Percentiles rank a stretch among this genome's conserved stretches.
These are phyloP conservation scores for Liriodendron chinense DNA, from an alignment of 164 flowering plant species.

Conservation along the genomic window DNA sequence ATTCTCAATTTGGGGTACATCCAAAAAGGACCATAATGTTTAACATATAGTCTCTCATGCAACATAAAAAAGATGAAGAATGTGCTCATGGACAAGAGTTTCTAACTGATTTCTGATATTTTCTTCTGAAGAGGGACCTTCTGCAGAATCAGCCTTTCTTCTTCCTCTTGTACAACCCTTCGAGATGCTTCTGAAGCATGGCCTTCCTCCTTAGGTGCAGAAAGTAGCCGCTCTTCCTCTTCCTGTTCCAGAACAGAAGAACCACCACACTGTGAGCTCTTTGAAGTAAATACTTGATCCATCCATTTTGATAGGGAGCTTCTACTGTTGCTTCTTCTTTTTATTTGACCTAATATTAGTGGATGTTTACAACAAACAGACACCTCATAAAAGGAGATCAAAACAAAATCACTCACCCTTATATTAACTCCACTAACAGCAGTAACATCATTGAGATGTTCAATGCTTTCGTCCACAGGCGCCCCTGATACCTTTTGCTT, in stretches of 20 bases:
- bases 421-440: conserved; percentile 96
- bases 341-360: no score
- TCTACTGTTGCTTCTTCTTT: neutral
- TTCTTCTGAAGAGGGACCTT: conserved; percentile 75
- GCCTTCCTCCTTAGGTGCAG: conserved; percentile 82
- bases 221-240: conserved; percentile 91
- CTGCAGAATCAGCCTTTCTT: conserved; percentile 80
- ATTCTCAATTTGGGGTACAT: no score
- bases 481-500: conserved; percentile 88
- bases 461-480: conserved; percentile 82
- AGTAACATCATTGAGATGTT: conserved; percentile 98
- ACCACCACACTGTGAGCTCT: neutral
- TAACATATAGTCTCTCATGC: no score
- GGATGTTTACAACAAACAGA: neutral
- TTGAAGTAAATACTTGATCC: neutral
- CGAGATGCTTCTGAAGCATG: conserved; percentile 85
- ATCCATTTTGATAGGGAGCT: neutral
- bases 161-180: conserved; percentile 90
- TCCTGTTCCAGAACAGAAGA: conserved; percentile 42
- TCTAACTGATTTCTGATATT: conserved; percentile 63
- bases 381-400: neutral
- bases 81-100: neutral
- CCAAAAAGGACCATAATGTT: no score
- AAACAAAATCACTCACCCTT: conserved; percentile 46
- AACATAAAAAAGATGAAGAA: no score